Percentiles rank a stretch among this genome's conserved stretches.
phyloP scores from a whole-genome alignment of 192 early-diverging fungal species.

The Entomortierella beljakovae region DNA sequence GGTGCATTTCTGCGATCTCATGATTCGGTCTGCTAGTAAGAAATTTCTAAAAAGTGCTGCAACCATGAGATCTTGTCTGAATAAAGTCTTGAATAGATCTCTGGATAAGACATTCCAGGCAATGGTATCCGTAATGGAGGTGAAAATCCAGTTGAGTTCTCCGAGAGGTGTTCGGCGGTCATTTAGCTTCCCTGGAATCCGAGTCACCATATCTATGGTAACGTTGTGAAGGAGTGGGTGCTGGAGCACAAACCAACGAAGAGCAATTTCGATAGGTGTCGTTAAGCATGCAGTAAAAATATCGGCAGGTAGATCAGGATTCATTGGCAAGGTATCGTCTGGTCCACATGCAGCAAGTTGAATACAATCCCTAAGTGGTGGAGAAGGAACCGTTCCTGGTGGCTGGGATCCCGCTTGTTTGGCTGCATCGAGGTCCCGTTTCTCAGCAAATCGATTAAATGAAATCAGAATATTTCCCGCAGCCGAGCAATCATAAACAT shows the following conservation, averaged over 20 bases:
- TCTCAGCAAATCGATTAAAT: conserved; percentile 90
- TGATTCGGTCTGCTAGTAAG: conserved; percentile 94
- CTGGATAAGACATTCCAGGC: conserved; percentile 94
- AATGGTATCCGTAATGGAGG: conserved; percentile 98
- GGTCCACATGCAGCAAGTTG: conserved; percentile 93
- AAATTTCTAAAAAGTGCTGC: conserved; percentile 97
- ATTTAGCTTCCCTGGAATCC: conserved; percentile 87
- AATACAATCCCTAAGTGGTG: conserved; percentile 80
- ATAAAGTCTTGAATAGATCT: conserved; percentile 91
- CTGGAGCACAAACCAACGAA: conserved; percentile 91
- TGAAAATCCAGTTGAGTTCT: conserved; percentile 99
- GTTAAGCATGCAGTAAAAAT: conserved; percentile 97
- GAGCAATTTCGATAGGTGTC: conserved; percentile 93
- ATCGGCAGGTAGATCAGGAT: conserved; percentile 95
- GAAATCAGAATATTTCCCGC: conserved; percentile 92
- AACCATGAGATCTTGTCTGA: conserved; percentile 94
- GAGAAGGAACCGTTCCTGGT: conserved; percentile 56
- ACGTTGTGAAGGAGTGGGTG: conserved; percentile 82
- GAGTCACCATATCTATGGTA: conserved; percentile 88
- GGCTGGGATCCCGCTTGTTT: conserved; percentile 55
- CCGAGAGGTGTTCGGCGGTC: conserved; percentile 95
- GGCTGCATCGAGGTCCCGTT: conserved; percentile 80
- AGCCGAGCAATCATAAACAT: conserved; percentile 96
- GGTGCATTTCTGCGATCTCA: conserved; percentile 94
- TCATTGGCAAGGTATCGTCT: conserved; percentile 90